Percentiles rank a stretch among this genome's conserved stretches.
These are phyloP conservation scores for Didymella exigua DNA, from an alignment of 2,329 filamentous ascomycete species.

Conservation along the genomic window DNA sequence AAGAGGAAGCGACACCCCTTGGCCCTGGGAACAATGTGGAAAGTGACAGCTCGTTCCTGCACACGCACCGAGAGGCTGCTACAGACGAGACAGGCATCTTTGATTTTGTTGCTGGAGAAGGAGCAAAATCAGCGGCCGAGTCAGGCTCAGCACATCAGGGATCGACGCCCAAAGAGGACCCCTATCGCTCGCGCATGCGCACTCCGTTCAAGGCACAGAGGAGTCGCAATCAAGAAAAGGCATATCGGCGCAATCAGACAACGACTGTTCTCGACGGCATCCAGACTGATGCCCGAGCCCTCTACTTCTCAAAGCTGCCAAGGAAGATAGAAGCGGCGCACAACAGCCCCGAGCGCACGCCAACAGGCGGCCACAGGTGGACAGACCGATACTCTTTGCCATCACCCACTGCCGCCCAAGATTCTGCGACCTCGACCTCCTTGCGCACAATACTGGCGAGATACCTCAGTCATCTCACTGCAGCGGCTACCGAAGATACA, in stretches of 20 bases:
- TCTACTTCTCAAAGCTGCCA: constrained; percentile 23
- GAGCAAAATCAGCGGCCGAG: neutral
- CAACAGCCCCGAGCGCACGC: constrained; percentile 4
- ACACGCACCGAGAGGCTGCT: too few relatives aligned
- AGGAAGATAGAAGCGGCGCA: constrained; percentile 26
- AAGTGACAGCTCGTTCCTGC: neutral
- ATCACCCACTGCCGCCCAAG: neutral
- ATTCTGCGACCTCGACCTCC: constrained; percentile 17
- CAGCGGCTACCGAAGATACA: neutral
- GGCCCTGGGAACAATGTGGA: neutral
- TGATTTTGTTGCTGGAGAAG: neutral
- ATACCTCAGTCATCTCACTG: constrained; percentile 27
- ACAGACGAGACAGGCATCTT: neutral
- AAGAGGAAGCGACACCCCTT: neutral
- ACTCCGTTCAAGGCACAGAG: constrained; percentile 16
- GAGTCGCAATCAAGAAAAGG: constrained; percentile 25
- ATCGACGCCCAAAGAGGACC: neutral
- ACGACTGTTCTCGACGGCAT: constrained; percentile 30
- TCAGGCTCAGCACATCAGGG: neutral
- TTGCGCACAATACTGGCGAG: constrained; percentile 38
- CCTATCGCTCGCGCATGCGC: neutral
- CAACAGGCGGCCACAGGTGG: constrained; percentile 1
- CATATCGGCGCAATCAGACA: constrained; percentile 28
- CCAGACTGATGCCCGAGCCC: constrained; percentile 17
- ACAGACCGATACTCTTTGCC: neutral